These are phyloP conservation scores for Pseudogymnoascus sp. DNA, from an alignment of 2,329 filamentous ascomycete genomes.

Conservation along the genomic window DNA sequence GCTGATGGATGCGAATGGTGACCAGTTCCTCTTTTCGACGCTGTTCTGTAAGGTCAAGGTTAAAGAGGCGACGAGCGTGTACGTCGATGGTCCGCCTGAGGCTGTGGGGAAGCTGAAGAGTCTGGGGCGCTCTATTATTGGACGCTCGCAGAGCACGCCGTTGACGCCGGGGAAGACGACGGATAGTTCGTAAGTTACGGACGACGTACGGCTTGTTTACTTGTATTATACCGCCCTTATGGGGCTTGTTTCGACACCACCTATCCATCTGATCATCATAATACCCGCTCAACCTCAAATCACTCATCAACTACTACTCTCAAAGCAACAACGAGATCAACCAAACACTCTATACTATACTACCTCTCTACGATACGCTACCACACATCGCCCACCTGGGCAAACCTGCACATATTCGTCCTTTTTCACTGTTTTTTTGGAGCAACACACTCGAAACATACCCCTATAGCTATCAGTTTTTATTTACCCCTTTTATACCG, in stretches of 20 bases:
- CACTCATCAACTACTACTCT: not conserved
- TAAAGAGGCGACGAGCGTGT: conserved; percentile 47
- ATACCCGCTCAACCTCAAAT: not conserved
- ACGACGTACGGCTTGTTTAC: not conserved
- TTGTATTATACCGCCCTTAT: not conserved
- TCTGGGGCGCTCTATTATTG: conserved; percentile 50
- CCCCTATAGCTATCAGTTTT: conserved; percentile 2
- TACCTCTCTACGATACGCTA: not conserved
- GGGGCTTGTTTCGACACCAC: not conserved
- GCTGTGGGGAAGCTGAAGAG: conserved; percentile 48
- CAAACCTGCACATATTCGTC: not conserved
- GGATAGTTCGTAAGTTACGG: not conserved
- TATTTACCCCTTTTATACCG: not conserved
- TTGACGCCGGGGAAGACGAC: not conserved
- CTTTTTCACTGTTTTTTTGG: not conserved
- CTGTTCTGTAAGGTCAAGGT: conserved; percentile 83
- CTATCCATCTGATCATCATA: not conserved
- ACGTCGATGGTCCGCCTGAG: conserved; percentile 42
- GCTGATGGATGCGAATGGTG: conserved; percentile 77
- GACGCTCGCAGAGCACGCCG: conserved; percentile 29
- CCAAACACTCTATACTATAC: not conserved
- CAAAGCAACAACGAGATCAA: not conserved
- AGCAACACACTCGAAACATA: not conserved
- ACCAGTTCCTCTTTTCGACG: conserved; percentile 90
- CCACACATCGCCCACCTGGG: not conserved